Conservation (phyloP, 2,329 filamentous ascomycete species). For the Alternaria sp. region DNA sequence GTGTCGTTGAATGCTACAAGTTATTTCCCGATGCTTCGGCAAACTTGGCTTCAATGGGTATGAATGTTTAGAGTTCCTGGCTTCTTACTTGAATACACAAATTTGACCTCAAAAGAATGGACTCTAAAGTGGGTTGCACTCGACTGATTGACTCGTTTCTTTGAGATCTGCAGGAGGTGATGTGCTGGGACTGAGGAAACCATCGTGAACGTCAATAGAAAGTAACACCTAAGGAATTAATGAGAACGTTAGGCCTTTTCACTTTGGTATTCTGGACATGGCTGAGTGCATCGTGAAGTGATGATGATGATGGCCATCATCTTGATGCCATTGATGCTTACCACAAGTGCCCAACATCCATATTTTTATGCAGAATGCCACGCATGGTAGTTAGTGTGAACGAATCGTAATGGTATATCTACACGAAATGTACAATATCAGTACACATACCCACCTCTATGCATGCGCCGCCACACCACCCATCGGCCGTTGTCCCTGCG, state of each 20-base stretch:
- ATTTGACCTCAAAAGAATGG: no score
- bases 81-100: no score
- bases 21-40: no score
- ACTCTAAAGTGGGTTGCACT: no score
- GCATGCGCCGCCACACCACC: slow-evolving; percentile 52
- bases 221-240: not conserved
- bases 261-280: not conserved
- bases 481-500: slow-evolving; percentile 46
- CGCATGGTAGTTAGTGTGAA: not conserved
- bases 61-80: no score
- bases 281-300: not conserved
- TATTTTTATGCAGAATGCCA: not conserved
- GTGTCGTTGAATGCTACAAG: no score
- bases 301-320: not conserved
- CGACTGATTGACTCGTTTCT: no score
- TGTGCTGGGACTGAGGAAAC: no score
- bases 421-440: slow-evolving; percentile 34
- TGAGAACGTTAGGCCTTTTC: no score
- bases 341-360: no score
- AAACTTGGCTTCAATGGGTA: no score
- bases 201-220: not conserved
- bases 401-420: slow-evolving; percentile 23
- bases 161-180: no score
- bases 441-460: slow-evolving; percentile 26
- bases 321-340: not conserved